Conservation (phyloP, 768 basidiomycete genomes). For the Lentinula raphanica region DNA sequence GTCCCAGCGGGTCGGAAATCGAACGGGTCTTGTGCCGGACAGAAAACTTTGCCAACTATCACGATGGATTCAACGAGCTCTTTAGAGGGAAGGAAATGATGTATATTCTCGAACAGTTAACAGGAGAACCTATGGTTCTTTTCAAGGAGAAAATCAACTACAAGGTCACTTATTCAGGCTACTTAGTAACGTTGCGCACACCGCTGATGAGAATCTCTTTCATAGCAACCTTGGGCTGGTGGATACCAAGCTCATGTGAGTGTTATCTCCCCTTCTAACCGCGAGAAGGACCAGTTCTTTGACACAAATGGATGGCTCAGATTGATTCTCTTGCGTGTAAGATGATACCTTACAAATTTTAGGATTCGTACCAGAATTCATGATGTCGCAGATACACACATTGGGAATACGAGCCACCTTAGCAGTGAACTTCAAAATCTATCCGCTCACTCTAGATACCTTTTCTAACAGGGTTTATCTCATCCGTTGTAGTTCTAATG, state of each 20-base stretch:
- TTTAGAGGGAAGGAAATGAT: conserved; percentile 10
- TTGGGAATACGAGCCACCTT: conserved; percentile 9
- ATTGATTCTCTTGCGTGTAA: conserved; percentile 12
- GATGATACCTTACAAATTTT: neutral
- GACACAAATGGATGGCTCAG: neutral
- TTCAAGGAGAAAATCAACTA: conserved; percentile 18
- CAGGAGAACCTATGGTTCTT: conserved; percentile 12
- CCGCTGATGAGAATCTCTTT: neutral
- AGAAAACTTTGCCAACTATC: conserved; percentile 12
- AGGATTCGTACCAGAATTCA: neutral
- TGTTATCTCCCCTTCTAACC: neutral
- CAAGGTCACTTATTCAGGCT: conserved; percentile 10
- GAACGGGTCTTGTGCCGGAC: conserved; percentile 9
- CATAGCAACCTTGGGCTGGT: conserved; percentile 7
- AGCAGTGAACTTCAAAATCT: neutral
- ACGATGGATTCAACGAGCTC: conserved; percentile 9
- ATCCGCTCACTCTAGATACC: neutral
- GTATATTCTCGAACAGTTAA: neutral
- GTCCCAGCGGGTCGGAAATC: neutral
- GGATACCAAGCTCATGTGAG: conserved; percentile 14
- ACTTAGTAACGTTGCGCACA: neutral
- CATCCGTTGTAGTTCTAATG: conserved; percentile 7
- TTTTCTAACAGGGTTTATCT: neutral
- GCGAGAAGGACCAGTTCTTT: neutral
- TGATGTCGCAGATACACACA: conserved; percentile 4